Evolutionary conservation across 345 rosid genomes (phyloP).

Genomic region (Populus ilicifolia): DNA sequence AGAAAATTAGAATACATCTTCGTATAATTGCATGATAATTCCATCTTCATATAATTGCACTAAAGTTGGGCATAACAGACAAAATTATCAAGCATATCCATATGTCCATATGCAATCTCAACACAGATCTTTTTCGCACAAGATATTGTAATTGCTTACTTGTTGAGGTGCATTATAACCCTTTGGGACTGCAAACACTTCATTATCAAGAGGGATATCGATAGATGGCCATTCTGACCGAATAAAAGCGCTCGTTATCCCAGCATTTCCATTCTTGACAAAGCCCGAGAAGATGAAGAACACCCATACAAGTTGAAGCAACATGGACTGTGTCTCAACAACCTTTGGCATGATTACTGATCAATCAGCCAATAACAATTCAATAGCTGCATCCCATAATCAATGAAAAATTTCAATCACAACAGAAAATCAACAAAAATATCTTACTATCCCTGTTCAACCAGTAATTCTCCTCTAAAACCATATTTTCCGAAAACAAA

Average conservation of each 20-base stretch:
- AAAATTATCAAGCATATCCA: not conserved
- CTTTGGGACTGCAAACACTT: conserved; percentile 62
- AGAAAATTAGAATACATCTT: not conserved
- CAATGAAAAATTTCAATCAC: not conserved
- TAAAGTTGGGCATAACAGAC: not conserved
- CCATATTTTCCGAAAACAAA: not conserved
- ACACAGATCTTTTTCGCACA: not conserved
- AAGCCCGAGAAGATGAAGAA: conserved; percentile 34
- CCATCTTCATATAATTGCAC: not conserved
- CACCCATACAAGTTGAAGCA: conserved; percentile 14
- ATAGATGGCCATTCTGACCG: conserved; percentile 80
- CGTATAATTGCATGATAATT: not conserved
- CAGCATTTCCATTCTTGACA: conserved; percentile 43
- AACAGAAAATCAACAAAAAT: not conserved
- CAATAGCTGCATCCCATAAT: not conserved
- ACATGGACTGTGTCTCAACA: conserved; percentile 21
- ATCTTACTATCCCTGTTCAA: not conserved
- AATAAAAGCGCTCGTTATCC: conserved; percentile 61
- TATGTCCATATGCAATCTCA: not conserved
- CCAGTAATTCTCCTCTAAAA: not conserved
- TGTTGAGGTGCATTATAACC: conserved; percentile 93
- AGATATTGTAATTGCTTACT: conserved; percentile 31
- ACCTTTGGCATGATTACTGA: conserved; percentile 15
- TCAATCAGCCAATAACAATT: conserved; percentile 20
- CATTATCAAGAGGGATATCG: conserved; percentile 75